A percentile compares a stretch with the other conserved stretches of the same genome.
phyloP scores from a whole-genome alignment of 208 protist genomes.

The Trypanosoma boissoni region DNA sequence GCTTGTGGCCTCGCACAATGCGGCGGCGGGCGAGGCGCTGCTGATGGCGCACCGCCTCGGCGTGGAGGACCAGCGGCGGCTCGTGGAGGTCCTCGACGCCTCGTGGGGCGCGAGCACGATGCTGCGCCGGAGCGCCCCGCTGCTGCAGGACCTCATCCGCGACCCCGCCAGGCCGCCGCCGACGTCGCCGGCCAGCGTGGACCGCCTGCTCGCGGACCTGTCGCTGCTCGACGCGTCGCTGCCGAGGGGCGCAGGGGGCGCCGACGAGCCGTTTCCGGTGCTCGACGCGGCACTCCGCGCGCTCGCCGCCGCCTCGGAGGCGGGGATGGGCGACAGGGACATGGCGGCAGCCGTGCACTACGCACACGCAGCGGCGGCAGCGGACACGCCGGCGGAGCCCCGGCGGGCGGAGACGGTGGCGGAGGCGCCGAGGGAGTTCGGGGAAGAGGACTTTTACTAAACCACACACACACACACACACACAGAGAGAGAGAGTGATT shows the following conservation, averaged over 20 bases:
- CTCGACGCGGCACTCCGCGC: slow-evolving; percentile 74
- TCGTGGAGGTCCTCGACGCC: slow-evolving; percentile 79
- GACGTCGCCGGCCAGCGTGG: slow-evolving; percentile 48
- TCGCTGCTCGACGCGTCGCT: slow-evolving; percentile 61
- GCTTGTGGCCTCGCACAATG: slow-evolving; percentile 85
- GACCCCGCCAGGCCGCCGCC: slow-evolving; percentile 69
- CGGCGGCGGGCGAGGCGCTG: slow-evolving; percentile 84
- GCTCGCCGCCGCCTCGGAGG: slow-evolving; percentile 58
- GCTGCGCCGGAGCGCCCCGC: slow-evolving; percentile 79
- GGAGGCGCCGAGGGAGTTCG: slow-evolving; percentile 26
- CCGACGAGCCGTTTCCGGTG: slow-evolving; percentile 72
- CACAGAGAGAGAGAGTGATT: not conserved
- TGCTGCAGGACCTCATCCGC: slow-evolving; percentile 81
- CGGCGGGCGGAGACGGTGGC: too few relatives aligned
- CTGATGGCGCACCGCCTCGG: slow-evolving; percentile 74
- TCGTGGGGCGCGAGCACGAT: slow-evolving; percentile 84
- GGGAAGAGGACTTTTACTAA: slow-evolving; percentile 71
- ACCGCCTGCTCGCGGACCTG: slow-evolving; percentile 70
- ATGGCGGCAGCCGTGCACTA: slow-evolving; percentile 80
- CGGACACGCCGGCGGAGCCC: too few relatives aligned
- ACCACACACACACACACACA: not conserved
- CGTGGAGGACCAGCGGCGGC: slow-evolving; percentile 67
- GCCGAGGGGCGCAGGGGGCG: slow-evolving; percentile 18
- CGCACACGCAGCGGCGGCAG: slow-evolving; percentile 57
- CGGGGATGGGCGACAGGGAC: slow-evolving; percentile 73